These are phyloP conservation scores for Hymenoscyphus albidus DNA, from an alignment of 2,329 filamentous ascomycete species.

Conservation along the genomic window DNA sequence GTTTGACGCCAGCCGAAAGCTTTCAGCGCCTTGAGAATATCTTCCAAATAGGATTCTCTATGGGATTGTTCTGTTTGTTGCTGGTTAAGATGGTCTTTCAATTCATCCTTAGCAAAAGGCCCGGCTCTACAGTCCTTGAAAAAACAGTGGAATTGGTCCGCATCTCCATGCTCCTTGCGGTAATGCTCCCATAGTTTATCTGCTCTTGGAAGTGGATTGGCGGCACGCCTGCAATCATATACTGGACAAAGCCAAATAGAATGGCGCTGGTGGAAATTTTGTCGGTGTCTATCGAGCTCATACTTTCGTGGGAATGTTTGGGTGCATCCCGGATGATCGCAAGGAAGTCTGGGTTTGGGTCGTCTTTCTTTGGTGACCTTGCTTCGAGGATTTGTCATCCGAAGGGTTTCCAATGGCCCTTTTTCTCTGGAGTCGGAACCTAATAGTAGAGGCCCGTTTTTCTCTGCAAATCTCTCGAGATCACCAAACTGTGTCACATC, in stretches of 20 bases:
- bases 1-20: background rate
- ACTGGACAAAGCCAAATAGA: slow-evolving; percentile 9
- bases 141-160: slow-evolving; percentile 6
- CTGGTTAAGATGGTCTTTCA: background rate
- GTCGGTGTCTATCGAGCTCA: slow-evolving; percentile 15
- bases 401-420: background rate
- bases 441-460: background rate
- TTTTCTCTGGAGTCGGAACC: background rate
- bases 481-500: no score
- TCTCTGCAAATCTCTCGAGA: background rate
- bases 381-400: background rate
- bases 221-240: slow-evolving; percentile 15
- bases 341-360: slow-evolving; percentile 10
- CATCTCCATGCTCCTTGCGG: slow-evolving; percentile 10
- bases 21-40: slow-evolving; percentile 7
- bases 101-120: slow-evolving; percentile 4
- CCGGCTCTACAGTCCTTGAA: slow-evolving; percentile 10
- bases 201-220: slow-evolving; percentile 11
- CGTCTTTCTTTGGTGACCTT: background rate
- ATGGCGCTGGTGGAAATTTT: slow-evolving; percentile 10
- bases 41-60: background rate
- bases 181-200: slow-evolving; percentile 19
- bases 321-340: slow-evolving; percentile 10
- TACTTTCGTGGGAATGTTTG: slow-evolving; percentile 16
- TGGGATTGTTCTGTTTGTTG: slow-evolving; percentile 3